Base-by-base conservation (phyloP, 441 rosid genomes). In the Gossypium trilobum region DNA sequence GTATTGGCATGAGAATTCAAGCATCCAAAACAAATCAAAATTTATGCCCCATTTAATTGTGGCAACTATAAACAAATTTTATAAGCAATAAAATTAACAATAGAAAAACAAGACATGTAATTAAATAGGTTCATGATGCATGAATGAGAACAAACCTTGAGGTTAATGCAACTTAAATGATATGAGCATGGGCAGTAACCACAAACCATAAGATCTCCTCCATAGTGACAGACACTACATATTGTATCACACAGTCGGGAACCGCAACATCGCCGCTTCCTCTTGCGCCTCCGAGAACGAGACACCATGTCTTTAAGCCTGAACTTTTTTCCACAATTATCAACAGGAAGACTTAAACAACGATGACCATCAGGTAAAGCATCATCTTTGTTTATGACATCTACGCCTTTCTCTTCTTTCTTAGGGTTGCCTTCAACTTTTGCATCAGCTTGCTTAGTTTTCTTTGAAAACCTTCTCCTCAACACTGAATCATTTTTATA, bases 211-310 rank as follows among this genome's bases (percentile, higher is more conserved):
- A 83, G 82, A 71, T 76, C 84, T 72, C 59, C 84, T 29, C 78
- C 80, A 23, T 70, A 74, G 77, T 80, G 84, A 73, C 83, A 83
- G 68, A 83, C 73, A 69, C 80, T 74, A 71, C 84, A 83, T 27
- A 83, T 70, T 10, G 86, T 76, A 74, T 83, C 86, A 27, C 63
- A 44, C 44, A 70, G 74, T 23, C 58, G 73, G 51, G 58, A 8
- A 19, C 66, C 59, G 23, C 23, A 42, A 44, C 17, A 17, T 16
- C 16, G 64, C 64, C 74, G 54, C 79, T 78, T 83, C 74, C 79
- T 77, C 78, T 75, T 83, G 71, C 70, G 70, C 74, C 68, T 83
- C 72, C 73, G 78, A 60, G 84, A 70, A 66, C 46, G 50, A 71
- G 82, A 83, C 61, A 76, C 77, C 76, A 65, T 60, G 39, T 75